Percentiles rank a stretch among this genome's conserved stretches.
These are phyloP conservation scores for Hypoxylon sp. DNA, from an alignment of 2,329 filamentous ascomycete genomes.

Conservation along the genomic window DNA sequence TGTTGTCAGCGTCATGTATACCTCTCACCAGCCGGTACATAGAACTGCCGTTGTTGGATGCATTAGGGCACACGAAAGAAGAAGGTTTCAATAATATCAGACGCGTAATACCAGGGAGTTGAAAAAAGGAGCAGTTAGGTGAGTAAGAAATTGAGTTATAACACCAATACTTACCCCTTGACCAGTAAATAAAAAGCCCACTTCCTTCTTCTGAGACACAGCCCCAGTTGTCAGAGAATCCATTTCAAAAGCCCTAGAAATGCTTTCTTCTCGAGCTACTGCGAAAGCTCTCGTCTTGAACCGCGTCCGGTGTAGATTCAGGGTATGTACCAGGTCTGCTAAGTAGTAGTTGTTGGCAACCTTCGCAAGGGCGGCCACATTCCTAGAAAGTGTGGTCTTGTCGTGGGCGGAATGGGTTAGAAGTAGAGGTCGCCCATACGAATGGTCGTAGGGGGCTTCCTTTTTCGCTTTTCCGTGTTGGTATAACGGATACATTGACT, in stretches of 20 bases:
- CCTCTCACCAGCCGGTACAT: not conserved
- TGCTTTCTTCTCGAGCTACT: constrained; percentile 9
- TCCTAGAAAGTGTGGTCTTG: constrained; percentile 35
- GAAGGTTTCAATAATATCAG: not conserved
- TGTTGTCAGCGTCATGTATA: not conserved
- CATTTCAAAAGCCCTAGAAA: not conserved
- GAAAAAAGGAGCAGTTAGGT: not conserved
- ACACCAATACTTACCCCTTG: not conserved
- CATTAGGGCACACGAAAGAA: not conserved
- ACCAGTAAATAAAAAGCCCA: not conserved
- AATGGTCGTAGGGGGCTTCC: constrained; percentile 4
- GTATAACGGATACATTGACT: constrained; percentile 1
- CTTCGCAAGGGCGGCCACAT: constrained; percentile 37
- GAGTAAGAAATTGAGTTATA: not conserved
- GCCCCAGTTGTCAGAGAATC: not conserved
- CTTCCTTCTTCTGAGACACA: not conserved
- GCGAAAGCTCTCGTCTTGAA: constrained; percentile 9
- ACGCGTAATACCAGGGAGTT: not conserved
- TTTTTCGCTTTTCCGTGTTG: constrained; percentile 1
- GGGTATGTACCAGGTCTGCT: constrained; percentile 37
- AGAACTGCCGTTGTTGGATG: not conserved
- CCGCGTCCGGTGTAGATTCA: constrained; percentile 21
- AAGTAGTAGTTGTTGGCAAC: constrained; percentile 30
- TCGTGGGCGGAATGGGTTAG: constrained; percentile 10
- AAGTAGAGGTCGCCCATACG: not conserved